phyloP scores from a whole-genome alignment of 2,329 filamentous ascomycete species.

The Hortaea werneckii region DNA sequence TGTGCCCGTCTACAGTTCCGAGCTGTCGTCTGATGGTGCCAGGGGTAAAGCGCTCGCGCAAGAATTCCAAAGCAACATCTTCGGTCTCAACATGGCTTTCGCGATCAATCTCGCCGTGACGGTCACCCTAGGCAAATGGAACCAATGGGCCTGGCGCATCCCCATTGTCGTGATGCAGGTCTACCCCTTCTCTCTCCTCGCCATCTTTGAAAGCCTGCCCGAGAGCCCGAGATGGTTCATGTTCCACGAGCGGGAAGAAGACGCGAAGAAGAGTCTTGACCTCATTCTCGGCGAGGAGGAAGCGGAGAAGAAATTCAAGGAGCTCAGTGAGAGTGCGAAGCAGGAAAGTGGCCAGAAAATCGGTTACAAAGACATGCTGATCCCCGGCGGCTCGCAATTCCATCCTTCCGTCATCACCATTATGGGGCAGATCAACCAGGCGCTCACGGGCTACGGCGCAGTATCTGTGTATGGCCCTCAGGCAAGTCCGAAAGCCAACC shows the following conservation, averaged over 20 bases:
- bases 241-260: conserved; percentile 39
- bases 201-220: conserved; percentile 43
- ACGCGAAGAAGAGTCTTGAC: conserved; percentile 40
- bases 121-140: conserved; percentile 42
- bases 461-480: neutral
- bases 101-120: conserved; percentile 49
- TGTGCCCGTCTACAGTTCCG: conserved; percentile 50
- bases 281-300: conserved; percentile 42
- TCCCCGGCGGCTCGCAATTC: conserved; percentile 44
- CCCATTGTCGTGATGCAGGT: conserved; percentile 53
- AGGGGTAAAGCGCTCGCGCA: conserved; percentile 50
- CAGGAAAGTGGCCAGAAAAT: conserved; percentile 37
- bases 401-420: conserved; percentile 51
- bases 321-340: conserved; percentile 41
- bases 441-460: conserved; percentile 37
- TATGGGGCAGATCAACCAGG: conserved; percentile 55
- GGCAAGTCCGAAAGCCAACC: neutral
- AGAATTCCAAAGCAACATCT: conserved; percentile 56
- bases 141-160: conserved; percentile 52
- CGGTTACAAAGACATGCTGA: conserved; percentile 49
- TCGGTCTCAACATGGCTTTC: conserved; percentile 52
- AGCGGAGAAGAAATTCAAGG: conserved; percentile 39
- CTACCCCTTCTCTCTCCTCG: conserved; percentile 46
- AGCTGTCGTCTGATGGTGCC: conserved; percentile 47
- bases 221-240: conserved; percentile 51